Conservation (phyloP, 1,284 basidiomycete genomes). For the Puccinia coronata region DNA sequence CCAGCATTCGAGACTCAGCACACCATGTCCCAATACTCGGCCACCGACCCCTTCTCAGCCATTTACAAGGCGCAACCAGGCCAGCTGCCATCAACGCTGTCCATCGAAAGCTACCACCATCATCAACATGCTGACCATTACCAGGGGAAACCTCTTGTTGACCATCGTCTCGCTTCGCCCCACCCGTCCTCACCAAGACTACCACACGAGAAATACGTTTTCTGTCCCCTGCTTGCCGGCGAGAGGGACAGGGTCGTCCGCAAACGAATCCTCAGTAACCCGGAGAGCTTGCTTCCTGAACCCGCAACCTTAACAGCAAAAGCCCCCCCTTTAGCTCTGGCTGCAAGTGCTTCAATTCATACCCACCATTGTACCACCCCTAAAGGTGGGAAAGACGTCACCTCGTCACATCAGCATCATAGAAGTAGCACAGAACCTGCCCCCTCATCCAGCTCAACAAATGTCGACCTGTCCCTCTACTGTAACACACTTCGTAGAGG, state of each 20-base stretch:
- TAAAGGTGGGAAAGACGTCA: background rate
- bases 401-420: background rate
- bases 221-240: slow-evolving; percentile 22
- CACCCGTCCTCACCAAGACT: background rate
- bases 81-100: slow-evolving; percentile 5
- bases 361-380: background rate
- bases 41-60: slow-evolving; percentile 21
- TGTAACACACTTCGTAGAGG: background rate
- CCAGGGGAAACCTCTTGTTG: background rate
- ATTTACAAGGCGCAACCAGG: slow-evolving; percentile 25
- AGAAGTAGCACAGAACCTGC: too few relatives aligned
- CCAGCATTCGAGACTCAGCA: too few relatives aligned
- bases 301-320: background rate
- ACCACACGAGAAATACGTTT: background rate
- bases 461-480: background rate
- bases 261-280: slow-evolving; percentile 25
- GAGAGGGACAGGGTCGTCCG: slow-evolving; percentile 18
- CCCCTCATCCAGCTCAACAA: too few relatives aligned
- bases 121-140: background rate
- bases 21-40: too few relatives aligned
- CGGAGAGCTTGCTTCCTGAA: background rate
- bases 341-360: background rate
- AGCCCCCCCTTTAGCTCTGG: background rate
- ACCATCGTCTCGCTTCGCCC: background rate
- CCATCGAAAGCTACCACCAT: background rate